phyloP scores from a whole-genome alignment of 179 eudicot species.

The Pouteria campechiana region DNA sequence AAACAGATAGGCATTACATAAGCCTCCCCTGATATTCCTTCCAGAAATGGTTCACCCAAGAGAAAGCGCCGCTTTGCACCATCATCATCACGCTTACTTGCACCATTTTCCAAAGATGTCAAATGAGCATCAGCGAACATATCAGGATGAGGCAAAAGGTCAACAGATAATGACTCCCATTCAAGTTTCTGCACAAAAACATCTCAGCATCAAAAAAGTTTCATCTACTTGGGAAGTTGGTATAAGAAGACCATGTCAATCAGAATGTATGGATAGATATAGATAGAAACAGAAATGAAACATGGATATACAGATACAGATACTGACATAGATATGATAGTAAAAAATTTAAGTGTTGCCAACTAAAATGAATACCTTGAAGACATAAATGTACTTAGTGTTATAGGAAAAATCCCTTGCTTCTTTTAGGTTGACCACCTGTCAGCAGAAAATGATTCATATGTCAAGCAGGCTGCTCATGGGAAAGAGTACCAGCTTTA shows the following conservation, averaged over 20 bases:
- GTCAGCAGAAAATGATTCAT: slow-evolving; percentile 9
- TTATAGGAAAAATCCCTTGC: slow-evolving; percentile 82
- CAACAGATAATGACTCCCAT: slow-evolving; percentile 87
- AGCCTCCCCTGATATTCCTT: slow-evolving; percentile 98
- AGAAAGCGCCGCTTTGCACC: slow-evolving; percentile 92
- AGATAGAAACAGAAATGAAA: background rate
- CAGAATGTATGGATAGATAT: background rate
- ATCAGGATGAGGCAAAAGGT: slow-evolving; percentile 97
- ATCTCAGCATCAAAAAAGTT: too few relatives aligned
- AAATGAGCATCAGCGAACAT: slow-evolving; percentile 70
- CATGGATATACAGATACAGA: background rate
- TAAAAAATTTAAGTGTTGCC: background rate
- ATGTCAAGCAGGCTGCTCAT: background rate
- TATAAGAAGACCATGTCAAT: too few relatives aligned
- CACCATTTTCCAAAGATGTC: slow-evolving; percentile 34
- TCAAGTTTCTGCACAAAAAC: slow-evolving; percentile 72
- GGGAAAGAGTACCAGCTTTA: too few relatives aligned
- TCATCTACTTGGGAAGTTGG: too few relatives aligned
- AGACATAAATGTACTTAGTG: slow-evolving; percentile 74
- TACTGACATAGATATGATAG: background rate
- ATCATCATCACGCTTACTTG: slow-evolving; percentile 68
- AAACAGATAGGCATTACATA: slow-evolving; percentile 37
- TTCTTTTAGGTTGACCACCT: slow-evolving; percentile 96
- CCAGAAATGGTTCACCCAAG: slow-evolving; percentile 97
- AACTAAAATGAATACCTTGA: slow-evolving; percentile 47